Conservation (phyloP, 2,329 filamentous ascomycete genomes). For the Paraphoma chrysanthemicola region DNA sequence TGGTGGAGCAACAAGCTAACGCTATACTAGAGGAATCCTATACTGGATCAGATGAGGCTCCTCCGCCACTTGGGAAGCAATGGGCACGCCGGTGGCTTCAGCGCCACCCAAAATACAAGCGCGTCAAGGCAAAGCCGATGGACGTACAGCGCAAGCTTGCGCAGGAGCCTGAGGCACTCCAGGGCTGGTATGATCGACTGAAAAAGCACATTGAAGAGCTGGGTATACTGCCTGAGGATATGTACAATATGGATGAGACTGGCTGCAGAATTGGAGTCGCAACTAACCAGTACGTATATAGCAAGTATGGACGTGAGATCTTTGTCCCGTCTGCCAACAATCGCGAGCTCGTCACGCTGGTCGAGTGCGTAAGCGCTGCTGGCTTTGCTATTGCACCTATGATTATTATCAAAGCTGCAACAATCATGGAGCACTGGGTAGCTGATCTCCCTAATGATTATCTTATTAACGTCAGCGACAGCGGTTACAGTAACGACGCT, state of each 20-base stretch:
- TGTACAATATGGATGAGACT: too few relatives aligned
- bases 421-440: conserved; percentile 6
- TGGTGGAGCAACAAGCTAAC: conserved; percentile 5
- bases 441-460: conserved; percentile 3
- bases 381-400: conserved; percentile 1
- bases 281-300: conserved; percentile 3
- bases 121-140: conserved; percentile 1
- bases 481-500: conserved; percentile 44
- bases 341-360: conserved; percentile 1
- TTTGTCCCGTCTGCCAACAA: conserved; percentile 6
- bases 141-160: too few relatives aligned
- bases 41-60: neutral
- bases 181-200: too few relatives aligned
- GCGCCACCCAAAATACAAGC: neutral
- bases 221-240: too few relatives aligned
- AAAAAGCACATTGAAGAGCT: too few relatives aligned
- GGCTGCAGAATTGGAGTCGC: too few relatives aligned
- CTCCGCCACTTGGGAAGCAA: neutral
- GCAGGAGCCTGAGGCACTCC: too few relatives aligned
- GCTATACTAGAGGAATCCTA: conserved; percentile 1
- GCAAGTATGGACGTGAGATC: conserved; percentile 1
- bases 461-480: conserved; percentile 24
- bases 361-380: neutral
- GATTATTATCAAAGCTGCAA: conserved; percentile 2
- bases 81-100: neutral